Conservation (phyloP, 495 filamentous ascomycete species). For the Daldinia decipiens region DNA sequence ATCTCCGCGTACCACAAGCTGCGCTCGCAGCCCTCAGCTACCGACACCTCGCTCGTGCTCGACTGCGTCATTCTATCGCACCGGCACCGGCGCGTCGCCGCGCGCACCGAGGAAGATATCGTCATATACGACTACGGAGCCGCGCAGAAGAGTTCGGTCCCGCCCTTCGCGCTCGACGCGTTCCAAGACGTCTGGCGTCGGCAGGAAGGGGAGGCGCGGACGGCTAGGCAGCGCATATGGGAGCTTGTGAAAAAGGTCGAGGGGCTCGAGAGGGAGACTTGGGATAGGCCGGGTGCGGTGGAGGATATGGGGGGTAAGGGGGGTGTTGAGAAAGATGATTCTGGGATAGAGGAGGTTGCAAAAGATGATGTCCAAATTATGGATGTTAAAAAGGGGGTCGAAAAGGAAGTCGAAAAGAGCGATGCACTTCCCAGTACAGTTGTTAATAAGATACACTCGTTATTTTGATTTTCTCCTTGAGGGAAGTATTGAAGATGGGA, state of each 20-base stretch:
- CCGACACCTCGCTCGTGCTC: constrained; percentile 55
- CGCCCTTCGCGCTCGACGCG: constrained; percentile 71
- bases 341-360: not conserved
- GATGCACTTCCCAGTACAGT: not conserved
- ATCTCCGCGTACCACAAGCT: constrained; percentile 92
- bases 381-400: not conserved
- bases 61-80: constrained; percentile 81
- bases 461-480: not conserved
- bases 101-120: constrained; percentile 81
- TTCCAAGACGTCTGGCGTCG: constrained; percentile 71
- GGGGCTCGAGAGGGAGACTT: constrained; percentile 74
- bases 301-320: constrained; percentile 72
- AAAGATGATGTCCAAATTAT: not conserved
- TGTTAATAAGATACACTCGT: not conserved
- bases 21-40: constrained; percentile 48
- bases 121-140: constrained; percentile 84
- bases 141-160: constrained; percentile 67
- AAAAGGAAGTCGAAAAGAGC: not conserved
- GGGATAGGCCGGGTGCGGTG: constrained; percentile 75
- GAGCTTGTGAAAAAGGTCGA: constrained; percentile 66
- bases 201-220: constrained; percentile 70
- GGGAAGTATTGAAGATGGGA: not conserved
- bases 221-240: constrained; percentile 59
- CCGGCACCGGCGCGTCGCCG: constrained; percentile 78
- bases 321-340: constrained; percentile 1